phyloP scores from a whole-genome alignment of 1,139 yeast species.

The Yamadazyma dendronema region DNA sequence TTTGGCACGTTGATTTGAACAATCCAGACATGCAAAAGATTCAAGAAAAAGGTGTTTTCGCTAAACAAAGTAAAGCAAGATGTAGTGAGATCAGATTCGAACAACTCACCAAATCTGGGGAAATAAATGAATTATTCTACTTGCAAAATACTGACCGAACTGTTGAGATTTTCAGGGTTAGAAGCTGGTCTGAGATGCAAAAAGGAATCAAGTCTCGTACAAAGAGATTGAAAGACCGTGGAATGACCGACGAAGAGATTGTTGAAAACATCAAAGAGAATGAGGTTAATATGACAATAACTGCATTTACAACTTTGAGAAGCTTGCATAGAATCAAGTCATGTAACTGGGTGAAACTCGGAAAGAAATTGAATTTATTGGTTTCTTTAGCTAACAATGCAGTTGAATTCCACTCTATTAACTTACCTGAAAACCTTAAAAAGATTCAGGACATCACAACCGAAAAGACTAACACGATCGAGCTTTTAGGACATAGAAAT shows the following conservation, averaged over 20 bases:
- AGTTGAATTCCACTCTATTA: slow-evolving; percentile 63
- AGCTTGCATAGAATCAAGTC: slow-evolving; percentile 56
- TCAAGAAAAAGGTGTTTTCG: slow-evolving; percentile 61
- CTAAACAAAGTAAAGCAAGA: slow-evolving; percentile 77
- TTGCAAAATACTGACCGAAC: slow-evolving; percentile 79
- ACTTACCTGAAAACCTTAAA: slow-evolving; percentile 44
- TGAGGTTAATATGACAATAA: slow-evolving; percentile 56
- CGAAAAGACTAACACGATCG: slow-evolving; percentile 54
- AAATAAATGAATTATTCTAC: slow-evolving; percentile 56
- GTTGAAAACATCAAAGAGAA: slow-evolving; percentile 51
- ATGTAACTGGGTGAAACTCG: slow-evolving; percentile 50
- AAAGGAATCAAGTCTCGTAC: slow-evolving; percentile 79
- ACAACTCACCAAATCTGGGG: slow-evolving; percentile 26
- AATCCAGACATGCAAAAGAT: slow-evolving; percentile 55
- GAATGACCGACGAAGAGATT: slow-evolving; percentile 59
- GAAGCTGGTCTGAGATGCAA: slow-evolving; percentile 74
- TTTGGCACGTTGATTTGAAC: slow-evolving; percentile 68
- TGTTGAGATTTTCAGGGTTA: slow-evolving; percentile 75
- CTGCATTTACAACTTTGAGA: slow-evolving; percentile 63
- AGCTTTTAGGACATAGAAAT: slow-evolving; percentile 81
- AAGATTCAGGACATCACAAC: slow-evolving; percentile 44
- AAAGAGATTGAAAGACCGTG: slow-evolving; percentile 75
- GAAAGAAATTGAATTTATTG: slow-evolving; percentile 52
- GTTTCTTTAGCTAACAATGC: slow-evolving; percentile 71
- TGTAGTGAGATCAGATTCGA: slow-evolving; percentile 63